These are phyloP conservation scores for Naganishia randhawae DNA, from an alignment of 768 basidiomycete genomes.

Conservation along the genomic window DNA sequence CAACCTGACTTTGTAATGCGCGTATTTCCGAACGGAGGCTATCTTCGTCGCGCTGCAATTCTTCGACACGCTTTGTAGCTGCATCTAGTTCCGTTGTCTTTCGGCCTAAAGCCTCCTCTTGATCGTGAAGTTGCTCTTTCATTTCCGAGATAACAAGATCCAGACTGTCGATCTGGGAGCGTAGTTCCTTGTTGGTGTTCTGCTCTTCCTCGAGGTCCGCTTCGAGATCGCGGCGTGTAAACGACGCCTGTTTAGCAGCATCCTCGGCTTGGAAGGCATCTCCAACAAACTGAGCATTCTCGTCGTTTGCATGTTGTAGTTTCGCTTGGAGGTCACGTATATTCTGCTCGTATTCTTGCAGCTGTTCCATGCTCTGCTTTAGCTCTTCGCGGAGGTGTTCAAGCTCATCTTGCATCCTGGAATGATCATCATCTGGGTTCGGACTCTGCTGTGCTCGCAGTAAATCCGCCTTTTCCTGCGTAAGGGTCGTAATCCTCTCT, in stretches of 20 bases:
- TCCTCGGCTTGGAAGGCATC: constrained; percentile 18
- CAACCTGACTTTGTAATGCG: neutral
- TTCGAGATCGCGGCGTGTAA: neutral
- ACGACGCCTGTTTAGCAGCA: neutral
- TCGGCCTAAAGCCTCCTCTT: neutral
- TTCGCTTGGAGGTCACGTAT: constrained; percentile 14
- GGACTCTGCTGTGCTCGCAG: neutral
- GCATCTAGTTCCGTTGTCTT: neutral
- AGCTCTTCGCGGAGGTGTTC: constrained; percentile 5
- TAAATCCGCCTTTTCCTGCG: constrained; percentile 1
- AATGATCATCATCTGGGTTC: neutral
- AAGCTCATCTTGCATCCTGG: constrained; percentile 6
- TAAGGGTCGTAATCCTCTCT: neutral
- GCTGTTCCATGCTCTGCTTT: constrained; percentile 3
- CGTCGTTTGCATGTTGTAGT: constrained; percentile 3
- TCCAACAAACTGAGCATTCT: constrained; percentile 15
- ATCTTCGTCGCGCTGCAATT: neutral
- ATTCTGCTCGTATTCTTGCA: constrained; percentile 8
- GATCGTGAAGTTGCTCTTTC: neutral
- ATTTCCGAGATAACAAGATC: neutral
- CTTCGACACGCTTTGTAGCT: no score
- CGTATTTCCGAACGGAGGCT: neutral
- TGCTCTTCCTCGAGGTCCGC: constrained; percentile 3
- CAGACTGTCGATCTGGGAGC: neutral
- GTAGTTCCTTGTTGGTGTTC: neutral